A percentile compares a stretch with the other conserved stretches of the same genome.
phyloP scores from a whole-genome alignment of 306 rosid species.

The Acmispon strigosus region DNA sequence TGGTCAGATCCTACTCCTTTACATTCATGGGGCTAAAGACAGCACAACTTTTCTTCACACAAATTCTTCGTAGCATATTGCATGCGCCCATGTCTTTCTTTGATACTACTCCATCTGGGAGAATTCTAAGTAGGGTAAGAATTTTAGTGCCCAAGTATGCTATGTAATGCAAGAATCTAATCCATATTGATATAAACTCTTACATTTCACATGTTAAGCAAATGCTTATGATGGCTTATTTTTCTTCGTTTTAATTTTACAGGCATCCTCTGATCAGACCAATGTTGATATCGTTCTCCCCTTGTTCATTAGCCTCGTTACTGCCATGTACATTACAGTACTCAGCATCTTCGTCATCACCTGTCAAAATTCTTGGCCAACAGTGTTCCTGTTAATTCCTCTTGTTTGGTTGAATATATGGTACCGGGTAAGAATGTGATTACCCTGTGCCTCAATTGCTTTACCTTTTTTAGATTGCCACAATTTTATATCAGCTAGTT shows the following conservation, averaged over 20 bases:
- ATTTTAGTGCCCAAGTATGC: neutral
- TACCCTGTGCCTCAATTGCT: neutral
- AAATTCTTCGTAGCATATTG: slow-evolving; percentile 55
- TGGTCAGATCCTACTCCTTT: slow-evolving; percentile 28
- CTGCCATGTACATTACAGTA: slow-evolving; percentile 50
- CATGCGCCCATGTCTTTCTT: slow-evolving; percentile 90
- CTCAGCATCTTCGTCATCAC: slow-evolving; percentile 46
- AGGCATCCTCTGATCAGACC: slow-evolving; percentile 81
- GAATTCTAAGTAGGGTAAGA: slow-evolving; percentile 78
- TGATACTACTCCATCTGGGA: slow-evolving; percentile 86
- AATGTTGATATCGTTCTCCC: slow-evolving; percentile 60
- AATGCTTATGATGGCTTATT: neutral
- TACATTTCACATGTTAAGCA: neutral
- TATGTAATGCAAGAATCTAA: neutral
- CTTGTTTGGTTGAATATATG: slow-evolving; percentile 67
- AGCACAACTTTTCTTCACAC: slow-evolving; percentile 49
- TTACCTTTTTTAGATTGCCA: neutral
- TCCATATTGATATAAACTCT: neutral
- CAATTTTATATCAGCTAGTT: neutral
- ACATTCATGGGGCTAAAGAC: slow-evolving; percentile 55
- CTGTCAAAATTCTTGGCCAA: slow-evolving; percentile 83
- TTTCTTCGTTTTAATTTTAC: neutral
- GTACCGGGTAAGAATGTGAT: slow-evolving; percentile 57
- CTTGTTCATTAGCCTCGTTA: slow-evolving; percentile 18
- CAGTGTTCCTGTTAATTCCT: slow-evolving; percentile 57